These are phyloP conservation scores for Zymoseptoria tritici DNA, from an alignment of 2,329 filamentous ascomycete species.

Conservation along the genomic window DNA sequence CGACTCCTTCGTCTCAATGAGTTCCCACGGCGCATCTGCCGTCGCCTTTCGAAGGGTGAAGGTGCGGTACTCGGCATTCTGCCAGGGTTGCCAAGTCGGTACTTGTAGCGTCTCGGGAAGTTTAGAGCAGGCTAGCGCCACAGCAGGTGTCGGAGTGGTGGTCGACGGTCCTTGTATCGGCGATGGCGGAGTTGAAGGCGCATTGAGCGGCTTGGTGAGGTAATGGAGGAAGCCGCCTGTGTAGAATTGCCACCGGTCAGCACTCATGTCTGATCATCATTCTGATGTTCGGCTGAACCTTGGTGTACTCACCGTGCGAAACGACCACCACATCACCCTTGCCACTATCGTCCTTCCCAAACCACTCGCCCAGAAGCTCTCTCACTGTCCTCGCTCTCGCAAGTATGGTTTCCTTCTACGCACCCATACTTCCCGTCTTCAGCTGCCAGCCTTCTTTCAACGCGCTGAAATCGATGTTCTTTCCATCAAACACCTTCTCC, in stretches of 20 bases:
- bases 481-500: slow-evolving; percentile 51
- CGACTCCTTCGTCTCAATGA: background rate
- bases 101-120: slow-evolving; percentile 5
- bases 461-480: slow-evolving; percentile 55
- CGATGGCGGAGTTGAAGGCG: background rate
- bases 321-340: slow-evolving; percentile 68
- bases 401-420: background rate
- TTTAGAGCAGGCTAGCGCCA: background rate
- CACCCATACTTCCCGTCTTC: slow-evolving; percentile 45
- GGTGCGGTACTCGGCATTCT: background rate
- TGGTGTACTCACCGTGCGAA: slow-evolving; percentile 54
- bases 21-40: background rate
- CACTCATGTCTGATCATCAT: too few species aligned
- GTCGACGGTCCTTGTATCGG: background rate
- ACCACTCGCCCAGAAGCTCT: background rate
- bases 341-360: background rate
- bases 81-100: background rate
- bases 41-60: background rate
- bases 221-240: slow-evolving; percentile 70
- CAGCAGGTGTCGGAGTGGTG: background rate
- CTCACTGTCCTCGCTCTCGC: background rate
- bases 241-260: too few species aligned
- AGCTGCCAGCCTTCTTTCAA: slow-evolving; percentile 61
- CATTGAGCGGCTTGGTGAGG: slow-evolving; percentile 53
- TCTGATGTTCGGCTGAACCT: too few species aligned